These are phyloP conservation scores for Elongisporangium undulatum DNA, from an alignment of 352 stramenopile genomes.

Conservation along the genomic window DNA sequence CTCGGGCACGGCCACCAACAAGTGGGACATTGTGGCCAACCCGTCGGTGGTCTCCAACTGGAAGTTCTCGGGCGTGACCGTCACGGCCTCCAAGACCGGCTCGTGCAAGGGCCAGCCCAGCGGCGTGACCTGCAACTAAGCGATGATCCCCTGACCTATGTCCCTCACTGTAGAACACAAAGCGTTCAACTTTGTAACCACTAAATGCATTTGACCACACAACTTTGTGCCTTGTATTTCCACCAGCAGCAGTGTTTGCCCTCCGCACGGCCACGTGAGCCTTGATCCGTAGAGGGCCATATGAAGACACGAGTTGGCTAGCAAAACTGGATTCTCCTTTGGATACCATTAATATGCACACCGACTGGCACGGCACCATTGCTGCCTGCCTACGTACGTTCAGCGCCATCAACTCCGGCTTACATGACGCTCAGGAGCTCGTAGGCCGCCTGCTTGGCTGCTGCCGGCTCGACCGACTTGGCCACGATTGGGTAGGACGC, in stretches of 20 bases:
- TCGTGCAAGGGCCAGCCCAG: constrained; percentile 3
- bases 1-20: constrained; percentile 6
- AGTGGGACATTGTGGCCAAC: constrained; percentile 10
- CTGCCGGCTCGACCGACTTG: constrained; percentile 11
- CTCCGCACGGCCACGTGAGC: not conserved
- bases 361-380: not conserved
- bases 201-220: not conserved
- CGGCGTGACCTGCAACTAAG: not conserved
- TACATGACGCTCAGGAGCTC: constrained; percentile 12
- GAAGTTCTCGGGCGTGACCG: constrained; percentile 6
- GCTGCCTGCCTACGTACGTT: no score
- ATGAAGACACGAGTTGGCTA: not conserved
- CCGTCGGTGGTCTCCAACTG: constrained; percentile 9
- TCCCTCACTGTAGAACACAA: not conserved
- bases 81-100: constrained; percentile 1
- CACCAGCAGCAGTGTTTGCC: no score
- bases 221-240: no score
- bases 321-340: not conserved
- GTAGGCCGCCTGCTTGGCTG: constrained; percentile 2
- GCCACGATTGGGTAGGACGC: constrained; percentile 66
- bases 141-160: not conserved
- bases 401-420: not conserved
- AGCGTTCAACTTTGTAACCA: not conserved
- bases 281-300: not conserved
- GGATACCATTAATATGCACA: not conserved